Evolutionary conservation across 2,329 filamentous ascomycete species (phyloP), one percentile per base, ranked within the genome.

Genomic region (Coniochaeta pulveracea): DNA sequence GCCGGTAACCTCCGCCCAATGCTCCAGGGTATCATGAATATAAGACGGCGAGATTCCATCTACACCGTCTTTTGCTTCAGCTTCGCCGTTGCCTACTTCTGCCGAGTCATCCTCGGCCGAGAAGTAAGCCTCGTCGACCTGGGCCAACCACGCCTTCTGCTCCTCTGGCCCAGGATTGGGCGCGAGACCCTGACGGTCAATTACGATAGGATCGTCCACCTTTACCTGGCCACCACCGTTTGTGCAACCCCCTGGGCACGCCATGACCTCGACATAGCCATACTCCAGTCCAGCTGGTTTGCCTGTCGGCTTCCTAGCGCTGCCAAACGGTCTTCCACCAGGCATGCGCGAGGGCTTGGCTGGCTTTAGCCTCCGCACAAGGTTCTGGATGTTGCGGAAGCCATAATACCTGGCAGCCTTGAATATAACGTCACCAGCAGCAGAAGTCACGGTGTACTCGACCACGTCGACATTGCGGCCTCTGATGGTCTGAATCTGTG

Each of bases 211-310:
- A 52, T 96, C 91, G 34, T 85, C 83, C 17, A 85, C 74, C 51
- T 94, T 94, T 52, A 98, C 79, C 61, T 98, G 91, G 1, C 91
- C 91, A 23, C 91, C 91, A 2, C 91, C 91, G 47, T 98, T 98
- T 35, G 91, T 98, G 60, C 91, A 98, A 3, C 91, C 91, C n/a
- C 91, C 91, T 0, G 91, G 91, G 55, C 91, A 98, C 10, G 91
- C 91, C 91, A 98, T 98, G 37, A 98, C 91, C 58, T 98, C 91
- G 18, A 96, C 83, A 56, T 93, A 96, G n/a, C 81, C 72, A 53
- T 88, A 88, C 22, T 94, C 85, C 6, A 72, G 57, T 5, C 60
- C 56, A 12, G 56, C 52, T 12, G 61, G 47, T 45, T 70, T 71
- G 6, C 60, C 71, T 11, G 55, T 61, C 5, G 63, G 64, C 40